Conservation (phyloP, 345 rosid genomes). For the Raphanus sativus region DNA sequence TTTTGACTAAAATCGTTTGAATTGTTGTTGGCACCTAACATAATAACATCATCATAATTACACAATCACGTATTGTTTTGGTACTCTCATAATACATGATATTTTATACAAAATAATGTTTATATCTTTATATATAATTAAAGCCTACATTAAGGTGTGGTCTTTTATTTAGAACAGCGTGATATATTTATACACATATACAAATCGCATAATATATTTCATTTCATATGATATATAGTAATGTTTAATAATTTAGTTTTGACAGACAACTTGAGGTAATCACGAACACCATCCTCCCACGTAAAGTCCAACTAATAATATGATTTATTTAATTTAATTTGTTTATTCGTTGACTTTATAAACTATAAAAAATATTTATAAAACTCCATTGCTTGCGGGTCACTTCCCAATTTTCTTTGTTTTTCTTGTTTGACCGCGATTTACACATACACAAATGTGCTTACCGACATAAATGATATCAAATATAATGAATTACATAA, state of each 20-base stretch:
- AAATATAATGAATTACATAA: not conserved
- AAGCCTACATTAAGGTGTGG: not conserved
- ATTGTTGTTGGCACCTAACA: slow-evolving; percentile 20
- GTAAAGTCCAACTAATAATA: slow-evolving; percentile 30
- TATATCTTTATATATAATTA: not conserved
- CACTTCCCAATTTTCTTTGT: slow-evolving; percentile 18
- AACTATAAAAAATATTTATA: not conserved
- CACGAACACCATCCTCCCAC: slow-evolving; percentile 25
- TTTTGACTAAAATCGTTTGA: not conserved
- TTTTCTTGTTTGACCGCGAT: slow-evolving; percentile 38
- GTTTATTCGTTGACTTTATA: slow-evolving; percentile 21
- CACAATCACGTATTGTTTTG: not conserved
- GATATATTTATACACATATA: not conserved
- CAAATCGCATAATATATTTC: not conserved
- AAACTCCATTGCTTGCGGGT: slow-evolving; percentile 33
- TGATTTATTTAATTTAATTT: not conserved
- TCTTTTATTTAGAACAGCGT: not conserved
- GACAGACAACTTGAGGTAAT: slow-evolving; percentile 34
- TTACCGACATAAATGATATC: not conserved
- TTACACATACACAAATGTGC: slow-evolving; percentile 16
- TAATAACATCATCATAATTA: not conserved
- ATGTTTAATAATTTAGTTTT: slow-evolving; percentile 5
- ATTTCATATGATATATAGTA: not conserved
- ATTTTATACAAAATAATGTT: not conserved
- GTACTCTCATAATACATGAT: not conserved